Evolutionary conservation across 129 eudicot genomes (phyloP).

Genomic region (Flaveria robusta): DNA sequence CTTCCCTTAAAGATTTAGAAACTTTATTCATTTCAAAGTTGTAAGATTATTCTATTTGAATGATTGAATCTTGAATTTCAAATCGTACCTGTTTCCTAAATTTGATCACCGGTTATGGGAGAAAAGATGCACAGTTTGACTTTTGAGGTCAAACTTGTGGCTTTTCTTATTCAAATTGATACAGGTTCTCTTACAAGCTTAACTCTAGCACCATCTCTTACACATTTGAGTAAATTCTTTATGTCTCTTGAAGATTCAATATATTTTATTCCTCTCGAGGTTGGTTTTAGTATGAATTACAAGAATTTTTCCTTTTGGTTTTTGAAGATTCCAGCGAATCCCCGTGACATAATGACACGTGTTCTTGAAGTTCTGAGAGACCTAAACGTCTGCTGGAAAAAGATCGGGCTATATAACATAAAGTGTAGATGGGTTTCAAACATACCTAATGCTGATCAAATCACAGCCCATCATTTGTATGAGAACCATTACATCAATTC

Average conservation of each 20-base stretch:
- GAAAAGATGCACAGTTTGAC: conserved; percentile 13
- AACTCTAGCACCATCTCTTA: neutral
- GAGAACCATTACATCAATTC: conserved; percentile 36
- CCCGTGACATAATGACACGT: conserved; percentile 70
- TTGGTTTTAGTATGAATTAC: neutral
- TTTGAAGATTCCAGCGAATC: conserved; percentile 68
- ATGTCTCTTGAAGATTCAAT: neutral
- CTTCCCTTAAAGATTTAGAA: neutral
- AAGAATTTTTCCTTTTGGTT: conserved; percentile 1
- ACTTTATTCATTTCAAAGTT: neutral
- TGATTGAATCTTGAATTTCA: neutral
- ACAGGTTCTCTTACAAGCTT: neutral
- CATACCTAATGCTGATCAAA: conserved; percentile 33
- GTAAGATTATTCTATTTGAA: neutral
- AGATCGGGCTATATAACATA: conserved; percentile 75
- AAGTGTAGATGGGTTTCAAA: conserved; percentile 67
- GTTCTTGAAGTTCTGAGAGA: conserved; percentile 70
- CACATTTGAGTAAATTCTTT: neutral
- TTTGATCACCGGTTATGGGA: neutral
- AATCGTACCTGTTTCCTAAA: neutral
- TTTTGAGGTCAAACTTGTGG: conserved; percentile 16
- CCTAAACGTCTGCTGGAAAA: conserved; percentile 84
- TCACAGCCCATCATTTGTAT: conserved; percentile 26
- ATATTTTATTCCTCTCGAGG: neutral
- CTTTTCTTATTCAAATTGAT: neutral